phyloP scores from a whole-genome alignment of 2,329 filamentous ascomycete genomes.

The Fusarium sacchari region DNA sequence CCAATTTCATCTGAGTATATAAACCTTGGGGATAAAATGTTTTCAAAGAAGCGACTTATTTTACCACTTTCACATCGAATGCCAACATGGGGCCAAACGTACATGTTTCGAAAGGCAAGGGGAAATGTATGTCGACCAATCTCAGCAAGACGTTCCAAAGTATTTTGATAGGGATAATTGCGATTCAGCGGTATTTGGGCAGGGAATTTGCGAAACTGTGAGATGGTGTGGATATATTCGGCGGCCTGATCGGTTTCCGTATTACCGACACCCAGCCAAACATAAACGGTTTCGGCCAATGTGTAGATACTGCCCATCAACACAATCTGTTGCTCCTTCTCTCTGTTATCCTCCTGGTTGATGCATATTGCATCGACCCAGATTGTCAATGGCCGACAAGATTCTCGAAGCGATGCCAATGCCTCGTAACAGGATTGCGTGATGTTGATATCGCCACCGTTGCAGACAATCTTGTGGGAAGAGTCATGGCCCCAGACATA shows the following conservation, averaged over 20 bases:
- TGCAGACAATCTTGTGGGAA: neutral
- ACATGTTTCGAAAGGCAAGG: rapidly evolving
- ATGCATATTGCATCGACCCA: neutral
- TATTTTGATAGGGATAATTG: rapidly evolving
- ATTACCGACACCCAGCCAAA: neutral
- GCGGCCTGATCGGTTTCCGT: neutral
- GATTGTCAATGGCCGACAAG: rapidly evolving
- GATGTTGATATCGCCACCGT: neutral
- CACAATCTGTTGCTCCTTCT: neutral
- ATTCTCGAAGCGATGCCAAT: neutral
- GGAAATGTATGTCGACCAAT: neutral
- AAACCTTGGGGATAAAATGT: rapidly evolving
- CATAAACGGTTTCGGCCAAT: neutral
- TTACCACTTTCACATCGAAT: neutral
- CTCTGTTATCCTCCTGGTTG: neutral
- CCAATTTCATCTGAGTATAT: neutral
- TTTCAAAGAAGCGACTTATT: rapidly evolving
- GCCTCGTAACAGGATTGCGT: neutral
- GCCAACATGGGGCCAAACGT: rapidly evolving
- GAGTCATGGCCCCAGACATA: neutral
- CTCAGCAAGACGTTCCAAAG: rapidly evolving
- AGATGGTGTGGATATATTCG: rapidly evolving
- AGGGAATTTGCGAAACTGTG: rapidly evolving
- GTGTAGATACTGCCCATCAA: neutral
- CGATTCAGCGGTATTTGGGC: rapidly evolving